A percentile compares a stretch with the other conserved stretches of the same genome.
phyloP scores from a whole-genome alignment of 257 asterid species.

The Petrea volubilis region DNA sequence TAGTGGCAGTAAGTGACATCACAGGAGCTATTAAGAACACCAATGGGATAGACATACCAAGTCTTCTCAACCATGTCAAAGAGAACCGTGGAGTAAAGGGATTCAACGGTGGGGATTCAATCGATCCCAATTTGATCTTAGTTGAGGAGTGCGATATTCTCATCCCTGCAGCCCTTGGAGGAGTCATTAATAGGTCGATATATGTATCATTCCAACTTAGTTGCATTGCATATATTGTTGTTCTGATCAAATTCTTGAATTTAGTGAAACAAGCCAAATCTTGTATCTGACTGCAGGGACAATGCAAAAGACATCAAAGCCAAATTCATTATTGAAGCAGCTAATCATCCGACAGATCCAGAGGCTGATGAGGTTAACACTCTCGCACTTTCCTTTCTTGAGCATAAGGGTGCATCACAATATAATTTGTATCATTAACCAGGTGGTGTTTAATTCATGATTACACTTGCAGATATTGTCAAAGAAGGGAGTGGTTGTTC shows the following conservation, averaged over 20 bases:
- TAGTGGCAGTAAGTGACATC: slow-evolving; percentile 78
- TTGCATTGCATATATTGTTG: no score
- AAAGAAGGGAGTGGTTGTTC: slow-evolving; percentile 73
- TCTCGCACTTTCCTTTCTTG: background rate
- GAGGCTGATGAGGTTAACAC: slow-evolving; percentile 80
- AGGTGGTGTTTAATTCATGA: background rate
- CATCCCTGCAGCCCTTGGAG: slow-evolving; percentile 93
- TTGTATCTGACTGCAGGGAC: slow-evolving; percentile 44
- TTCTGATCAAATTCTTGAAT: background rate
- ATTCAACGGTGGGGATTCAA: slow-evolving; percentile 52
- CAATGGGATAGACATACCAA: slow-evolving; percentile 53
- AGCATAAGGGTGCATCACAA: background rate
- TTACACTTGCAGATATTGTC: slow-evolving; percentile 55
- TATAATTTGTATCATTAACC: background rate
- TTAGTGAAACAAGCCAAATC: background rate
- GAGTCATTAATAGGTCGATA: slow-evolving; percentile 71
- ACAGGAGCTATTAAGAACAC: slow-evolving; percentile 74
- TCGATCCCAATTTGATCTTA: slow-evolving; percentile 55
- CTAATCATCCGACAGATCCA: slow-evolving; percentile 92
- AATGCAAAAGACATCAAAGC: slow-evolving; percentile 80
- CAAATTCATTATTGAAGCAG: slow-evolving; percentile 79
- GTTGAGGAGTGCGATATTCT: slow-evolving; percentile 84
- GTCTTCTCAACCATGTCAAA: slow-evolving; percentile 54
- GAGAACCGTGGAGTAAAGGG: slow-evolving; percentile 70
- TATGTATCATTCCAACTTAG: no score